A percentile compares a stretch with the other conserved stretches of the same genome.
phyloP scores from a whole-genome alignment of 495 filamentous ascomycete species.

The Xylaria venustula region DNA sequence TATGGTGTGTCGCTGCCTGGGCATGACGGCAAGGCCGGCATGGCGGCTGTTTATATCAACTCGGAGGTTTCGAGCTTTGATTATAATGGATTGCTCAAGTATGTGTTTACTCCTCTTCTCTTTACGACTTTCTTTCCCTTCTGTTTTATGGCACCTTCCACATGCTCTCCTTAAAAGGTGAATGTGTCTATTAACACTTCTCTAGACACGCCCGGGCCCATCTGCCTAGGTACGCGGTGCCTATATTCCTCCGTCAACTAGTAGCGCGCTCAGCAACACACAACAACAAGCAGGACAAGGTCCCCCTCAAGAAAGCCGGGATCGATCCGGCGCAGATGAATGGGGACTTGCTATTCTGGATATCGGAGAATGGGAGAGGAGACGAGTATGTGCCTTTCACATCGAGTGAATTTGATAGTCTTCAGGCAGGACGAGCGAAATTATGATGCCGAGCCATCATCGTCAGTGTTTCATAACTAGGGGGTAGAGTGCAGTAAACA shows the following conservation, averaged over 20 bases:
- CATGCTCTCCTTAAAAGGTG: too few relatives aligned
- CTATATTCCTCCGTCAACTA: constrained; percentile 68
- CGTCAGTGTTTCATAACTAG: too few relatives aligned
- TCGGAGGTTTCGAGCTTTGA: constrained; percentile 48
- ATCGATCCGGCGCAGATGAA: constrained; percentile 61
- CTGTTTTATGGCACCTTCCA: too few relatives aligned
- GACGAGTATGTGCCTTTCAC: constrained; percentile 57
- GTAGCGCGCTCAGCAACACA: constrained; percentile 62
- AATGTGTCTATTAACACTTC: background rate
- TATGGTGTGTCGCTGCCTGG: constrained; percentile 72
- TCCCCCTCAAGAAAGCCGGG: constrained; percentile 67
- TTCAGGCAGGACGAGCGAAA: constrained; percentile 50
- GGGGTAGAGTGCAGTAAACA: too few relatives aligned
- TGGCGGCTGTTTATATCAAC: constrained; percentile 57
- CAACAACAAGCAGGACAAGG: constrained; percentile 85
- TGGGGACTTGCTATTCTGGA: constrained; percentile 56
- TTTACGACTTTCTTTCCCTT: background rate
- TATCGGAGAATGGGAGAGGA: constrained; percentile 47
- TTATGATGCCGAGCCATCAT: constrained; percentile 33
- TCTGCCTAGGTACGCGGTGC: constrained; percentile 74
- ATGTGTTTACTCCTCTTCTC: constrained; percentile 14
- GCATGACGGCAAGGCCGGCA: constrained; percentile 71
- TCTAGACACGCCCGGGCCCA: constrained; percentile 50
- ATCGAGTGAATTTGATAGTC: constrained; percentile 54
- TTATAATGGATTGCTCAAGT: constrained; percentile 52